Conservation (phyloP, 768 basidiomycete species). For the Kwoniella heveanensis region DNA sequence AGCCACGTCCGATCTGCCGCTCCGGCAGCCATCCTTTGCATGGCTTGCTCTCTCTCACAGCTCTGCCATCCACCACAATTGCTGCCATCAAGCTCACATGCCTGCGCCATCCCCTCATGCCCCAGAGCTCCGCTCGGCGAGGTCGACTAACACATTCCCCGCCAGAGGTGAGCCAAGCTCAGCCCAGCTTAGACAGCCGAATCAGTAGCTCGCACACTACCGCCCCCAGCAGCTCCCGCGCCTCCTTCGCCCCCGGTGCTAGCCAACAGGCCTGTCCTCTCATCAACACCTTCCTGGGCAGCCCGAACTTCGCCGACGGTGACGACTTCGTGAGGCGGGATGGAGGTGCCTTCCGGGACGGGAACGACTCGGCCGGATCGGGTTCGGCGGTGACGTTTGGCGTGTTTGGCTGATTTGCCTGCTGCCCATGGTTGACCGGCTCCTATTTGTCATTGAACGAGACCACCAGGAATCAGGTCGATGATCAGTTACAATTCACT, state of each 20-base stretch:
- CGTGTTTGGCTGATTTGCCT: slow-evolving; percentile 47
- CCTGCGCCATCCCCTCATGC: no score
- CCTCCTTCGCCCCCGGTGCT: slow-evolving; percentile 14
- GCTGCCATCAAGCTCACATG: no score
- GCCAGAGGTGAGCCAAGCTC: no score
- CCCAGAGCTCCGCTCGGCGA: no score
- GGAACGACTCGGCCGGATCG: slow-evolving; percentile 49
- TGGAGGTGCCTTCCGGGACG: slow-evolving; percentile 42
- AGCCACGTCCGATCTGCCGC: no score
- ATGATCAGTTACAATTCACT: no score
- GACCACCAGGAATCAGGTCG: no score
- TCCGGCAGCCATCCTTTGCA: no score
- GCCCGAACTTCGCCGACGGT: slow-evolving; percentile 48
- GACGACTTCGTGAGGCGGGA: slow-evolving; percentile 43
- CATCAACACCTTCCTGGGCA: slow-evolving; percentile 32
- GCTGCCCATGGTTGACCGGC: slow-evolving; percentile 55
- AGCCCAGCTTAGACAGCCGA: slow-evolving; percentile 8
- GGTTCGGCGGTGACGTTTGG: slow-evolving; percentile 49
- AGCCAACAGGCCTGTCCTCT: slow-evolving; percentile 46
- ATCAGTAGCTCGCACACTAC: slow-evolving; percentile 33
- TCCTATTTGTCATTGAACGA: slow-evolving; percentile 20
- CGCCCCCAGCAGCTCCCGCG: slow-evolving; percentile 28
- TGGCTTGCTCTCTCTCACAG: no score
- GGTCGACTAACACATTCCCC: no score
- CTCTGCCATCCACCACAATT: no score